Base-by-base conservation (phyloP, 75 land plant genomes). In the Sequoiadendron giganteum region DNA sequence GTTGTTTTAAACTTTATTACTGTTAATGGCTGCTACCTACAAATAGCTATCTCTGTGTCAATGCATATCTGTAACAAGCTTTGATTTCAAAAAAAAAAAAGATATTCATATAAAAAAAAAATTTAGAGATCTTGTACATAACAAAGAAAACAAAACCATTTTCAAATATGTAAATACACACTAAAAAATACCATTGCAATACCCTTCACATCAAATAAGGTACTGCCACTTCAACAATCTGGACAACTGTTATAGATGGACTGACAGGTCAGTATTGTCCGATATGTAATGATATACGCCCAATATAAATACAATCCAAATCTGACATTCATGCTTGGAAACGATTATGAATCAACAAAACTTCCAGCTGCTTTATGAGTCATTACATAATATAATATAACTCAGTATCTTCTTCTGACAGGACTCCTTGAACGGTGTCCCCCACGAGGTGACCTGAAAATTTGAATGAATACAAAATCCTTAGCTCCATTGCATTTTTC, bases 341-440 rank as follows among this genome's bases (percentile, higher is more conserved):
- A 38, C 16, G 10, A 40, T 43, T 28, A 81, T 45, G 15, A 82
- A 15, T 43, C 49, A 43, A 82, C 11, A 21, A 14, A 25, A 45
- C 84, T 82, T 28, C 48, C 49, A 82, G 14, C 16, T 47, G 84
- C 48, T 82, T 45, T 47, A 82, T 47, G 0, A 11, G 32, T 45
- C 49, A 47, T n/a, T 30, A n/a, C 16, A 45, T 82, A 82, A 43
- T 47, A 82, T 8, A 28, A 4, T n/a, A 82, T 28, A 82, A 28
- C 11, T 82, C 54, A 85, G 21, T 85, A 91, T 80, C 93, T 86
- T 79, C 93, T 87, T 54, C 92, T 91, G 3, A 77, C 89, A 45
- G 92, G 92, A 77, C 94, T 93, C 42, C 94, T 92, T 54, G 94
- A 93, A 55, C 94, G 91, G 80, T 90, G 94, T 14, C 93, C 85